Conservation (phyloP, 2,329 filamentous ascomycete genomes). For the Emmonsiellopsis sp. region DNA sequence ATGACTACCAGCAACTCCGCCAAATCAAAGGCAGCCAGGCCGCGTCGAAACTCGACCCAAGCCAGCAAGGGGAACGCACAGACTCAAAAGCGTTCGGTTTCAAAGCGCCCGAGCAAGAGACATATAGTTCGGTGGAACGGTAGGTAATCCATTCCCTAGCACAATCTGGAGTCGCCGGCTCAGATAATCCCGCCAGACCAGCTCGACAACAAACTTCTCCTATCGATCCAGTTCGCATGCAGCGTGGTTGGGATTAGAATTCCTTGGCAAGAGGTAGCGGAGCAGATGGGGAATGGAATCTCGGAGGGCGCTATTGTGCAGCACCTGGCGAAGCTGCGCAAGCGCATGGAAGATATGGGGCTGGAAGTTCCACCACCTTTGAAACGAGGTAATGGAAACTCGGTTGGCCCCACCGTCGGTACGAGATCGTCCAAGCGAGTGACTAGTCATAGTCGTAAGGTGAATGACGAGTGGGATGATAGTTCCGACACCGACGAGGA, state of each 20-base stretch:
- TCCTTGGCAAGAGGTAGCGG: conserved; percentile 34
- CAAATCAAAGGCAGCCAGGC: neutral
- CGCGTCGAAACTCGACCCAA: neutral
- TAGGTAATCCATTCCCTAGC: conserved; percentile 16
- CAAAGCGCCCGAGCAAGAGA: conserved; percentile 24
- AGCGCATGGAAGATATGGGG: conserved; percentile 22
- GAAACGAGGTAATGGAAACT: conserved; percentile 22
- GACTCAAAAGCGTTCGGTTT: conserved; percentile 6
- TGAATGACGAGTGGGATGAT: neutral
- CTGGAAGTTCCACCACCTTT: conserved; percentile 33
- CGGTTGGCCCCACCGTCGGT: no score
- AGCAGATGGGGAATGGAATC: conserved; percentile 31
- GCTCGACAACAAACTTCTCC: conserved; percentile 33
- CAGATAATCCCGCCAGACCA: conserved; percentile 26
- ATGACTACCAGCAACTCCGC: no score
- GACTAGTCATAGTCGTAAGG: no score
- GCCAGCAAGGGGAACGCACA: neutral
- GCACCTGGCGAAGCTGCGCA: conserved; percentile 38
- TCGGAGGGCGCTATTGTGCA: conserved; percentile 38
- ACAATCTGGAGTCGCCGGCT: neutral
- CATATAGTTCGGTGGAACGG: conserved; percentile 36
- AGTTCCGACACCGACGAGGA: neutral
- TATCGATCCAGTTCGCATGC: conserved; percentile 35
- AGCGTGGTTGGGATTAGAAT: conserved; percentile 29
- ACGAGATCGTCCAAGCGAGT: no score